phyloP scores from a whole-genome alignment of 2,329 filamentous ascomycete species.

The Fusarium sp. region DNA sequence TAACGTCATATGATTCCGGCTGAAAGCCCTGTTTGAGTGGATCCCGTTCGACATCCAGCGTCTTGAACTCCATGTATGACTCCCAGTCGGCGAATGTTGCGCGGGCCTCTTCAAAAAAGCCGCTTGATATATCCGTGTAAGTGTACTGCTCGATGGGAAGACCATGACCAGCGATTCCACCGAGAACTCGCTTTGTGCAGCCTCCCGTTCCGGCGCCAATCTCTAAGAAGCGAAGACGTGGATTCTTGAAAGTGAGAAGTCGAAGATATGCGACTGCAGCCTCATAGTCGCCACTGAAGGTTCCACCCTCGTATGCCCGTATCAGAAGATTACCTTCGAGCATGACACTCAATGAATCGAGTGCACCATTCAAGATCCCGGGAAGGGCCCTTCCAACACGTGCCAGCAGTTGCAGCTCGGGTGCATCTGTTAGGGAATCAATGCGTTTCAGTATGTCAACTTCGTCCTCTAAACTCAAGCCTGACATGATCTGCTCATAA shows the following conservation, averaged over 20 bases:
- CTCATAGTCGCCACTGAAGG: constrained; percentile 8
- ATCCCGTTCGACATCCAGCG: constrained; percentile 2
- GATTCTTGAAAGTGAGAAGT: constrained; percentile 11
- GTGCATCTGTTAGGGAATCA: neutral
- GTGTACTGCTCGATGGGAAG: constrained; percentile 7
- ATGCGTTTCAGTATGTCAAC: neutral
- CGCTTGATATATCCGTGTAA: constrained; percentile 11
- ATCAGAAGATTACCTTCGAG: neutral
- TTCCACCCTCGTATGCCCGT: constrained; percentile 7
- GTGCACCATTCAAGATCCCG: neutral
- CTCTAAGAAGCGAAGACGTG: constrained; percentile 2
- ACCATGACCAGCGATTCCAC: neutral
- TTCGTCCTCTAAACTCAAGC: neutral
- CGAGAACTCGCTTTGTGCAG: constrained; percentile 9
- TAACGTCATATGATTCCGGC: constrained; percentile 1
- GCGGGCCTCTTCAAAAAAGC: constrained; percentile 11
- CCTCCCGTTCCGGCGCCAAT: constrained; percentile 6
- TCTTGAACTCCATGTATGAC: constrained; percentile 6
- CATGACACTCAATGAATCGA: constrained; percentile 6
- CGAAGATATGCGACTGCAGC: constrained; percentile 13
- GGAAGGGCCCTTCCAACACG: constrained; percentile 3
- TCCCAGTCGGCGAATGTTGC: neutral
- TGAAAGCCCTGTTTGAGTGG: neutral
- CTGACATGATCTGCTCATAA: constrained; percentile 6
- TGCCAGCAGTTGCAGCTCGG: constrained; percentile 6